A percentile compares a stretch with the other conserved stretches of the same genome.
These are phyloP conservation scores for Isabelozyma gotoi DNA, from an alignment of 805 yeast genomes.

Conservation along the genomic window DNA sequence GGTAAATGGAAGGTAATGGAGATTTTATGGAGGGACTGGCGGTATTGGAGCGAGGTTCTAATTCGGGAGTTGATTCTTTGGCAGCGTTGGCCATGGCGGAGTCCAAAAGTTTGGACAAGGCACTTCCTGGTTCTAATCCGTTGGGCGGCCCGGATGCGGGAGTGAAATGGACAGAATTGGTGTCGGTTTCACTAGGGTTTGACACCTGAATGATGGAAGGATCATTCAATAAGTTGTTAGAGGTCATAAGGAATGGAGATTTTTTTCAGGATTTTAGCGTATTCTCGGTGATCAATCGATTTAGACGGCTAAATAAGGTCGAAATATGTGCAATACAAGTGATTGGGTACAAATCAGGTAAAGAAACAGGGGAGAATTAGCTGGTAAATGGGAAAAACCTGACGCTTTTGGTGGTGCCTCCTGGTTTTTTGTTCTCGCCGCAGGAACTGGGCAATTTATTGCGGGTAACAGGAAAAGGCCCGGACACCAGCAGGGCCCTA, in stretches of 20 bases:
- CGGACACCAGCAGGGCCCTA: too few relatives aligned
- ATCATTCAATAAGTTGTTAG: constrained; percentile 16
- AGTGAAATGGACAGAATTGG: constrained; percentile 2
- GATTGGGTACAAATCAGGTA: too few relatives aligned
- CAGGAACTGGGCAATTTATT: too few relatives aligned
- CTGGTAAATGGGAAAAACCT: too few relatives aligned
- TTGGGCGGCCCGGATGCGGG: constrained; percentile 5
- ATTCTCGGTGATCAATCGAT: background rate
- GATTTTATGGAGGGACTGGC: constrained; percentile 5
- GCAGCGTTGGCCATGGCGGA: constrained; percentile 50
- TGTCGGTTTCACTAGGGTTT: background rate
- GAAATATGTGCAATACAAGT: too few relatives aligned
- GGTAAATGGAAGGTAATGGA: background rate
- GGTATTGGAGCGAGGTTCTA: constrained; percentile 14
- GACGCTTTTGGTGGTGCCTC: too few relatives aligned
- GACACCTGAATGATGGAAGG: constrained; percentile 29
- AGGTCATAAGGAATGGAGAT: background rate
- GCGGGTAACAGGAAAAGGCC: too few relatives aligned
- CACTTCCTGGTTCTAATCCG: constrained; percentile 31
- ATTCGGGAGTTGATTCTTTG: constrained; percentile 40
- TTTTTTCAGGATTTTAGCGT: too few relatives aligned
- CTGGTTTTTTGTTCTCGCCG: too few relatives aligned
- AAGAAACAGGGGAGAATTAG: too few relatives aligned
- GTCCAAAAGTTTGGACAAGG: constrained; percentile 41
- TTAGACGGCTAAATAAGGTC: too few relatives aligned